Evolutionary conservation across 2,329 filamentous ascomycete species (phyloP).

Genomic region (Neofusicoccum sp.): DNA sequence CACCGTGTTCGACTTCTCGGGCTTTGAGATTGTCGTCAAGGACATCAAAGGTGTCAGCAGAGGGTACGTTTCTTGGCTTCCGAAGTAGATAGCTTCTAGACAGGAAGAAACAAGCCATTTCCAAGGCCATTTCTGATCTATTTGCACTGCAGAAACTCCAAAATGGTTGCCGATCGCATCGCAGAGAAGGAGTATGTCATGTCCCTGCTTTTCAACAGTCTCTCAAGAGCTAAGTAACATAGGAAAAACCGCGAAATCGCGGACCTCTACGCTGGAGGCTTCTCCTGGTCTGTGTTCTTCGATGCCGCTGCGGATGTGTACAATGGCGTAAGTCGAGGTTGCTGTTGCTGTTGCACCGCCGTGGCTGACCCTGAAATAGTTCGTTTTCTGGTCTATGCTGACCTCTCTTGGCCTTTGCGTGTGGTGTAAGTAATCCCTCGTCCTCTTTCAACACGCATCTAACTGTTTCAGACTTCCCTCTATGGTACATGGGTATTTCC

Average conservation of each 20-base stretch:
- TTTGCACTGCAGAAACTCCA: conserved; percentile 47
- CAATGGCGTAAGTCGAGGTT: conserved; percentile 67
- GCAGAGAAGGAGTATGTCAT: conserved; percentile 72
- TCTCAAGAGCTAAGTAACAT: conserved; percentile 16
- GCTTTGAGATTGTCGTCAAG: conserved; percentile 82
- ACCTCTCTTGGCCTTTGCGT: conserved; percentile 86
- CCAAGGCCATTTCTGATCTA: conserved; percentile 37
- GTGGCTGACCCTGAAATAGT: conserved; percentile 50
- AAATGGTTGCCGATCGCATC: conserved; percentile 42
- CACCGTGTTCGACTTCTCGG: conserved; percentile 85
- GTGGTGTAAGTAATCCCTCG: conserved; percentile 71
- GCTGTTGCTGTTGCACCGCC: background rate
- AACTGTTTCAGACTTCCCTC: conserved; percentile 70
- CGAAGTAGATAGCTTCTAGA: conserved; percentile 66
- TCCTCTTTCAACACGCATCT: background rate
- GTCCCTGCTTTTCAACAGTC: background rate
- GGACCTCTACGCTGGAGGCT: conserved; percentile 67
- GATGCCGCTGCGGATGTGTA: conserved; percentile 88
- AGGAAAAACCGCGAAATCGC: conserved; percentile 75
- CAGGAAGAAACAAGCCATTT: conserved; percentile 34
- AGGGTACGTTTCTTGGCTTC: conserved; percentile 98
- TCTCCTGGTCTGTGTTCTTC: conserved; percentile 71
- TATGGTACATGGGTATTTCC: conserved; percentile 99
- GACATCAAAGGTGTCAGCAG: conserved; percentile 88
- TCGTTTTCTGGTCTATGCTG: conserved; percentile 92